Evolutionary conservation across 176 grass and related monocot species (phyloP), one percentile per base, ranked within the genome.

Genomic region (Oryza punctata): DNA sequence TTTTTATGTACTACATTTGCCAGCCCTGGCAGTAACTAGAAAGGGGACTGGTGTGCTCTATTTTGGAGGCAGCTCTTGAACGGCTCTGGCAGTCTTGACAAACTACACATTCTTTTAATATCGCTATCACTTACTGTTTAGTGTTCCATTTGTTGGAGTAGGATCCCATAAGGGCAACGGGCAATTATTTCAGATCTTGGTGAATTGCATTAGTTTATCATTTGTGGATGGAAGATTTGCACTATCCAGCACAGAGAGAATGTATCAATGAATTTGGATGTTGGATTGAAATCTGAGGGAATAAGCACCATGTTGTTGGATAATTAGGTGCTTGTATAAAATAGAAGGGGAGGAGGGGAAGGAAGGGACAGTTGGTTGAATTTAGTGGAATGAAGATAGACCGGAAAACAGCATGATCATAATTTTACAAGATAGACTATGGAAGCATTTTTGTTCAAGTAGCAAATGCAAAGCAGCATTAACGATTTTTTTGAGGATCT

Each of bases 291-390:
- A 69, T 27, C 23, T 54, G 74, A 77, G 25, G 67, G 66, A 75
- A 40, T 79, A 27, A 32, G 8, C 47, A 79, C 27, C 13, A 50
- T 1, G 43, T 52, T 28, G 52, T 16, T 70, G 64, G 40, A 54
- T 73, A 67, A 67, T 68, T 19, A 60, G 13, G 16, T 78, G 67
- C 6, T 73, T 66, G 35, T 52, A 45, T 76, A 70, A 66, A 47
- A 81, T 81, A 63, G 11, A 84, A 65, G n/a, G 47, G 25, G 27
- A 77, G 12, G 85, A 77, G 12, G 85, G 13, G 23, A 60, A 80
- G 50, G 21, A 57, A 41, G 50, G 25, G 68, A 63, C 1, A 24
- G 30, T 7, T 14, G 30, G 10, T 41, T 68, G 68, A 24, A 63
- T 46, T 43, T 82, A 49, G 88, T 50, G 15, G 19, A 79, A 43